Conservation (phyloP, 139 green algal species). For the Chlorella sp. region DNA sequence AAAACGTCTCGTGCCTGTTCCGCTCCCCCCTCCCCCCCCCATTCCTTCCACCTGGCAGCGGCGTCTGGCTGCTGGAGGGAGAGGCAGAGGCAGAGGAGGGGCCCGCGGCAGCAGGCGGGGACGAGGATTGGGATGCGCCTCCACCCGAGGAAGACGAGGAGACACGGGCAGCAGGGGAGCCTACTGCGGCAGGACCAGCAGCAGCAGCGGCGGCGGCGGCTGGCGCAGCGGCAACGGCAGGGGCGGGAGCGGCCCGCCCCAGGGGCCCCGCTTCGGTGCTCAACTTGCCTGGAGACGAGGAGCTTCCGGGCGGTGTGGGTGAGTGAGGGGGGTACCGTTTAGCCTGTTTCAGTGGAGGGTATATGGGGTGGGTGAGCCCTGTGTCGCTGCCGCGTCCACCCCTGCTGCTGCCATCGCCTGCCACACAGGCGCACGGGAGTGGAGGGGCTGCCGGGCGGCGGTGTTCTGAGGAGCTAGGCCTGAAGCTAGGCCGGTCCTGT, state of each 20-base stretch:
- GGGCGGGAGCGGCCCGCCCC: not conserved
- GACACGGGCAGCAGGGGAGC: not conserved
- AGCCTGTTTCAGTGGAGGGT: not conserved
- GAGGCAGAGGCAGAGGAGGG: constrained; percentile 35
- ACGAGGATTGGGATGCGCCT: not conserved
- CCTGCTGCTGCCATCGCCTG: too few relatives aligned
- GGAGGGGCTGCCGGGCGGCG: too few relatives aligned
- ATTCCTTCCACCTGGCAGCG: not conserved
- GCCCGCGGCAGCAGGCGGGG: not conserved
- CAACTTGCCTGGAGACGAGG: not conserved
- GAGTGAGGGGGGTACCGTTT: not conserved
- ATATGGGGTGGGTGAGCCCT: not conserved
- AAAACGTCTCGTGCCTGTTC: too few relatives aligned
- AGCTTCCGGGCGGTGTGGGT: constrained; percentile 25
- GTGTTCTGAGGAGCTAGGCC: too few relatives aligned
- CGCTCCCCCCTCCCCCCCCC: not conserved
- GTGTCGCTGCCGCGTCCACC: too few relatives aligned
- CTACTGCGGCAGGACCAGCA: not conserved
- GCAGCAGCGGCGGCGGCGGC: too few relatives aligned
- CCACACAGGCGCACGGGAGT: too few relatives aligned
- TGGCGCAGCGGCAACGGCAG: not conserved
- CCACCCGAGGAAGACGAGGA: constrained; percentile 1
- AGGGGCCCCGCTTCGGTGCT: not conserved
- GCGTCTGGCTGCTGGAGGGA: constrained; percentile 67
- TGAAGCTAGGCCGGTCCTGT: too few relatives aligned